Conservation (phyloP, 805 yeast species). For the Geotrichum ghanense region DNA sequence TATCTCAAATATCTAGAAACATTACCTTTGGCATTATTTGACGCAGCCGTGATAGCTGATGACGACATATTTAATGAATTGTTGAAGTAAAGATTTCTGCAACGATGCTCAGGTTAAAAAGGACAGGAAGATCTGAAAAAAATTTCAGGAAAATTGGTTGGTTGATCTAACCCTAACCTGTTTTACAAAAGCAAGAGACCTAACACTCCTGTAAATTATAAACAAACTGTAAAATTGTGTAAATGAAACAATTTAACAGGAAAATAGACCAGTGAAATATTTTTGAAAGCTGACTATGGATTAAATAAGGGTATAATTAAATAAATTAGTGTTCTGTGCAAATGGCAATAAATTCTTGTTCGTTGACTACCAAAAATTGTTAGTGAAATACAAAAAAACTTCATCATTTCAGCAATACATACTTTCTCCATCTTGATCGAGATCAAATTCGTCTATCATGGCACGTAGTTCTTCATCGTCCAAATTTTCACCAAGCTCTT, state of each 20-base stretch:
- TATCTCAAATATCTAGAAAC: neutral
- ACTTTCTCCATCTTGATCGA: constrained; percentile 89
- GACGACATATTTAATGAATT: neutral
- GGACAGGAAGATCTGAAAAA: neutral
- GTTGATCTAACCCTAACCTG: neutral
- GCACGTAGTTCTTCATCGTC: constrained; percentile 89
- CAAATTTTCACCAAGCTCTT: constrained; percentile 83
- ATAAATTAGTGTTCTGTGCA: constrained; percentile 47
- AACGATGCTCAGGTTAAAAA: too few species aligned
- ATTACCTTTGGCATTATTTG: neutral
- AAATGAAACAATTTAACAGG: too few species aligned
- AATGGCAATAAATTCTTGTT: constrained; percentile 80
- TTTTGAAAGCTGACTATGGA: too few species aligned
- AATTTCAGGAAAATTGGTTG: neutral
- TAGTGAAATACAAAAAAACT: constrained; percentile 4
- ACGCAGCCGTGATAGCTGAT: neutral
- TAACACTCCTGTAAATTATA: too few species aligned
- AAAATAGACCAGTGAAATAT: too few species aligned
- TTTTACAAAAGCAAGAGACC: too few species aligned
- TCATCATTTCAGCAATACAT: too few species aligned
- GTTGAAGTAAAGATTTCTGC: too few species aligned
- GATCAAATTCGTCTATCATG: constrained; percentile 95
- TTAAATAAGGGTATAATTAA: too few species aligned
- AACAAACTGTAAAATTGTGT: too few species aligned
- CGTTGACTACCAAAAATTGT: constrained; percentile 41